These are phyloP conservation scores for Chlorociboria aeruginascens DNA, from an alignment of 495 filamentous ascomycete genomes.

Conservation along the genomic window DNA sequence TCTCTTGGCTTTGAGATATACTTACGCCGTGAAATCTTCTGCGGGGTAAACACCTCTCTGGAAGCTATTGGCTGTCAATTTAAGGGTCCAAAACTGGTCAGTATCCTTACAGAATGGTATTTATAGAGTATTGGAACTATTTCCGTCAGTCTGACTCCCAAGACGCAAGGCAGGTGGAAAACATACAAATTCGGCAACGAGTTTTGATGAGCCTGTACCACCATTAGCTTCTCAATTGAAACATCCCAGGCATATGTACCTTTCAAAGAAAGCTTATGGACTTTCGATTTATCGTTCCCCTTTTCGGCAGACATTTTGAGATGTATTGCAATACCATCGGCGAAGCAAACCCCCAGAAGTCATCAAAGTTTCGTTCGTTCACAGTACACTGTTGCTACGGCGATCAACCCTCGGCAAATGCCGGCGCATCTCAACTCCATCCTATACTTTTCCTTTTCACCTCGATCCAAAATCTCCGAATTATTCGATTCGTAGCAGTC, in stretches of 20 bases:
- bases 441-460: constrained; percentile 7
- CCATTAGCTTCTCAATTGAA: background rate
- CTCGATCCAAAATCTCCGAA: background rate
- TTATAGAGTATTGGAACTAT: constrained; percentile 86
- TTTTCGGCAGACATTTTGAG: constrained; percentile 16
- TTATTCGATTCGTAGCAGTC: background rate
- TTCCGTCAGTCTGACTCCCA: constrained; percentile 1
- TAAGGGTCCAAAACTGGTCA: background rate
- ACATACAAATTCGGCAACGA: constrained; percentile 77
- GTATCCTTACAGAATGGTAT: constrained; percentile 64
- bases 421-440: constrained; percentile 3
- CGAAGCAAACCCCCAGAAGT: background rate
- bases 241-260: constrained; percentile 30
- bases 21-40: constrained; percentile 89
- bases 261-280: constrained; percentile 88
- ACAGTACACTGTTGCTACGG: constrained; percentile 6
- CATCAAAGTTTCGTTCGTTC: background rate
- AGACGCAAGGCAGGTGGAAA: no score
- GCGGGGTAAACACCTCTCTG: constrained; percentile 96
- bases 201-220: constrained; percentile 49
- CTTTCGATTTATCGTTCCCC: constrained; percentile 78
- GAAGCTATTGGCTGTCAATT: constrained; percentile 36
- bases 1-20: constrained; percentile 6
- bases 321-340: background rate
- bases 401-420: constrained; percentile 8